A percentile compares a stretch with the other conserved stretches of the same genome.
Conservation (phyloP, 1,284 basidiomycete species). For the Pseudozyma tsukubaensis region DNA sequence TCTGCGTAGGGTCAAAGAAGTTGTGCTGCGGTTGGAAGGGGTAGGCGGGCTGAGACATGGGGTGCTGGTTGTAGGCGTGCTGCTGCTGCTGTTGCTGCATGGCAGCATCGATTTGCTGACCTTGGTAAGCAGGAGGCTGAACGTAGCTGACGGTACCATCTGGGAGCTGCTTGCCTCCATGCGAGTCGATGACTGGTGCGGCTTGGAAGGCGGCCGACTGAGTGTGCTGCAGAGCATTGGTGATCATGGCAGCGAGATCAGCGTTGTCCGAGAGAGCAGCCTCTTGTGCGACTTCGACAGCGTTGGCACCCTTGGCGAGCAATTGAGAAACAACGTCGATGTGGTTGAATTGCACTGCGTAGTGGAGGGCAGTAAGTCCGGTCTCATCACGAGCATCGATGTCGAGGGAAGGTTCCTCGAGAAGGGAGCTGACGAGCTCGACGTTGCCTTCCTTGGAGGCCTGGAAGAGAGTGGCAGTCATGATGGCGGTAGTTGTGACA, state of each 20-base stretch:
- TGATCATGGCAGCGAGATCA: slow-evolving; percentile 38
- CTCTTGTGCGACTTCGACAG: slow-evolving; percentile 33
- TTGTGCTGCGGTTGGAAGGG: slow-evolving; percentile 38
- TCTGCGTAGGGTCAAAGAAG: slow-evolving; percentile 46
- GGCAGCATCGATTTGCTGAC: slow-evolving; percentile 18
- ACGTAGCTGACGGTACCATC: slow-evolving; percentile 61
- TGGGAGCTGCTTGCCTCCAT: slow-evolving; percentile 57
- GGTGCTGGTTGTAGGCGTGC: slow-evolving; percentile 26
- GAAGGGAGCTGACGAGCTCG: slow-evolving; percentile 48
- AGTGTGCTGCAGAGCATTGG: slow-evolving; percentile 48
- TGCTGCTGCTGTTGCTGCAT: slow-evolving; percentile 33
- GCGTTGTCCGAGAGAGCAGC: slow-evolving; percentile 40
- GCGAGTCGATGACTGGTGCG: slow-evolving; percentile 45
- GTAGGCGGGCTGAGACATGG: slow-evolving; percentile 38
- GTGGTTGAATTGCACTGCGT: slow-evolving; percentile 54
- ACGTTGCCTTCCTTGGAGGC: slow-evolving; percentile 59
- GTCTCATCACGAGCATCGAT: slow-evolving; percentile 53
- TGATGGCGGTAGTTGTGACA: slow-evolving; percentile 27
- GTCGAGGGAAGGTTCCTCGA: slow-evolving; percentile 50
- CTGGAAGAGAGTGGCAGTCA: slow-evolving; percentile 59
- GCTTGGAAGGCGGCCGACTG: slow-evolving; percentile 43
- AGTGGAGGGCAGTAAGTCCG: slow-evolving; percentile 49
- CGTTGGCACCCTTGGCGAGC: slow-evolving; percentile 47
- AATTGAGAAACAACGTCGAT: slow-evolving; percentile 61
- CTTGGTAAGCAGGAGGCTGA: slow-evolving; percentile 38